Conservation (phyloP, 495 filamentous ascomycete genomes). For the Neurospora sublineolata region DNA sequence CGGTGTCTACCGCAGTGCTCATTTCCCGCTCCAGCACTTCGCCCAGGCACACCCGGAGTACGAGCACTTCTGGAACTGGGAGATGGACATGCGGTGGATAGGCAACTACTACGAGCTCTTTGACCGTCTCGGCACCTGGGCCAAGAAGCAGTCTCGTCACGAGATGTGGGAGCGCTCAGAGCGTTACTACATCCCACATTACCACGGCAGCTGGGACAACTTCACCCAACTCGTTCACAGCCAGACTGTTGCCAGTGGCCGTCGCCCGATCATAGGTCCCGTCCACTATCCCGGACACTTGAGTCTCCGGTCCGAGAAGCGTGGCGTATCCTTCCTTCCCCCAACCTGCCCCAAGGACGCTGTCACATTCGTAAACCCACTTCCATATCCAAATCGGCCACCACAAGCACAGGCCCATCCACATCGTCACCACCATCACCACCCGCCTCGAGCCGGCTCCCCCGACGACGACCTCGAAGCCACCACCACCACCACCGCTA, state of each 20-base stretch:
- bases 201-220: conserved; percentile 82
- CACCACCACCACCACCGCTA: conserved; percentile 86
- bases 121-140: conserved; percentile 61
- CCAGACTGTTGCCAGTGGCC: conserved; percentile 42
- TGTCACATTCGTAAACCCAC: background rate
- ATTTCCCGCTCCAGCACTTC: conserved; percentile 87
- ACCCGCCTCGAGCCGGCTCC: background rate
- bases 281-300: conserved; percentile 45
- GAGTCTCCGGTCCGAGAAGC: conserved; percentile 49
- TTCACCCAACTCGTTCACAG: conserved; percentile 48
- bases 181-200: conserved; percentile 78
- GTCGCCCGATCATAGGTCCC: conserved; percentile 69
- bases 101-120: conserved; percentile 94
- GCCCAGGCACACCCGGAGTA: conserved; percentile 83
- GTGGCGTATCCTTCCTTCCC: conserved; percentile 47
- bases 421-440: background rate
- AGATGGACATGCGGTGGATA: conserved; percentile 88
- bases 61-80: conserved; percentile 96
- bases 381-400: background rate
- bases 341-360: conserved; percentile 35
- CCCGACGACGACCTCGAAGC: conserved; percentile 69
- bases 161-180: conserved; percentile 82
- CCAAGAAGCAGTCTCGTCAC: conserved; percentile 65
- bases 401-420: background rate
- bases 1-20: conserved; percentile 81